Conservation (phyloP, 2,329 filamentous ascomycete genomes). For the Coleophoma cylindrospora region DNA sequence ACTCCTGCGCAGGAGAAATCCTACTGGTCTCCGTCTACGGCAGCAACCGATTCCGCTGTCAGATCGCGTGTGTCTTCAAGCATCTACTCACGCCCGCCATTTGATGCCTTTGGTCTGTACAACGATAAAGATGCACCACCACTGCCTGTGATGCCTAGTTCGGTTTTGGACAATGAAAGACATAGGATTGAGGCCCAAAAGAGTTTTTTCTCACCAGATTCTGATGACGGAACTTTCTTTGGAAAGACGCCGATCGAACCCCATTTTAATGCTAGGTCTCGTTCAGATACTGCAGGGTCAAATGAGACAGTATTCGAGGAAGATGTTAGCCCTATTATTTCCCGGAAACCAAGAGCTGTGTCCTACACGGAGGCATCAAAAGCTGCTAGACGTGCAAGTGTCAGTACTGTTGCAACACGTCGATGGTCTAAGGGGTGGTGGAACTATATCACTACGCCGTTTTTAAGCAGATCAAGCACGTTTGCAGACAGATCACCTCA, state of each 20-base stretch:
- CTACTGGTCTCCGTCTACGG: conserved; percentile 22
- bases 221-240: conserved; percentile 22
- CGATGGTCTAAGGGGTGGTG: conserved; percentile 68
- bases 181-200: conserved; percentile 17
- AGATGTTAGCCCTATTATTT: conserved; percentile 45
- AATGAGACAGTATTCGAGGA: conserved; percentile 68
- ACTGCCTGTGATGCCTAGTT: conserved; percentile 48
- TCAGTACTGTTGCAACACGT: conserved; percentile 24
- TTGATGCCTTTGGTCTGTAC: conserved; percentile 25
- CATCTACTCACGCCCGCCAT: conserved; percentile 53
- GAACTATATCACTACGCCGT: conserved; percentile 72
- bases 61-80: conserved; percentile 15
- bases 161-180: conserved; percentile 21
- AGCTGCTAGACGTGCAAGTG: conserved; percentile 15
- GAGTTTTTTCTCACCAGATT: conserved; percentile 25
- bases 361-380: conserved; percentile 17
- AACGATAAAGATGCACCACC: conserved; percentile 44
- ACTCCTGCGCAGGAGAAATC: conserved; percentile 41
- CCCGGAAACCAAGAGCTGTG: conserved; percentile 32
- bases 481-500: conserved; percentile 16
- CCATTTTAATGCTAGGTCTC: conserved; percentile 8
- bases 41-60: conserved; percentile 6
- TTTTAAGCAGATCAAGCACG: conserved; percentile 35
- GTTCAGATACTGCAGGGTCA: conserved; percentile 13
- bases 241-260: conserved; percentile 7